phyloP scores from a whole-genome alignment of 768 basidiomycete species.

The Suillus brevipes region DNA sequence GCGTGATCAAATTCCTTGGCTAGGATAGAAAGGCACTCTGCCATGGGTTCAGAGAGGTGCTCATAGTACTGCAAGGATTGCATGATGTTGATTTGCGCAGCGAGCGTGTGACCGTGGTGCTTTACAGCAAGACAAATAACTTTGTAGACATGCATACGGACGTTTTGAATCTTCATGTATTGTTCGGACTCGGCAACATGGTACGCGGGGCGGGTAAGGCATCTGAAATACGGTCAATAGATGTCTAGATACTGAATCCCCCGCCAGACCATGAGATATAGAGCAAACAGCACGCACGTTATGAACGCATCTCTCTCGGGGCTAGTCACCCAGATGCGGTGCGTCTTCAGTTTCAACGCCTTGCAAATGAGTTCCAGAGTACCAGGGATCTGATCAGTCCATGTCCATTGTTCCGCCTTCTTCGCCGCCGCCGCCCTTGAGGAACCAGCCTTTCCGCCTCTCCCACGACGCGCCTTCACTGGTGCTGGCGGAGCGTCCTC shows the following conservation, averaged over 20 bases:
- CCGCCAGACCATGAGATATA: background rate
- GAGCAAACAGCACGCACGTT: slow-evolving; percentile 49
- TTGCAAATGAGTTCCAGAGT: slow-evolving; percentile 72
- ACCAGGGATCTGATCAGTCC: slow-evolving; percentile 73
- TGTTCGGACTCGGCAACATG: slow-evolving; percentile 82
- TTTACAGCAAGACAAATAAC: slow-evolving; percentile 92
- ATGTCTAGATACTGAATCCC: background rate
- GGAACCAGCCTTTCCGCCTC: slow-evolving; percentile 55
- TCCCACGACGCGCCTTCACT: slow-evolving; percentile 54
- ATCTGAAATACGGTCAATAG: slow-evolving; percentile 45
- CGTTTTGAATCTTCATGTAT: slow-evolving; percentile 79
- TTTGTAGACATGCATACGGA: slow-evolving; percentile 78
- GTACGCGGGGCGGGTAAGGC: slow-evolving; percentile 86
- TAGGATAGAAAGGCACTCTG: slow-evolving; percentile 79
- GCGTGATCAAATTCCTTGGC: slow-evolving; percentile 85
- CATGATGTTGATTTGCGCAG: slow-evolving; percentile 87
- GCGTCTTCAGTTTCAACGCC: slow-evolving; percentile 64
- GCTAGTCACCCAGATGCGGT: slow-evolving; percentile 88
- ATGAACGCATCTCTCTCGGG: slow-evolving; percentile 86
- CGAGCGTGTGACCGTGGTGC: slow-evolving; percentile 79
- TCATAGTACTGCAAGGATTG: slow-evolving; percentile 93
- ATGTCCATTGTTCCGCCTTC: slow-evolving; percentile 60
- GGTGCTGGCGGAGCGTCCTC: slow-evolving; percentile 46
- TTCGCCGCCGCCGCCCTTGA: slow-evolving; percentile 44
- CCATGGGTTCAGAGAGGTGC: slow-evolving; percentile 92